These are phyloP conservation scores for Aspergillus puulaauensis DNA, from an alignment of 2,329 filamentous ascomycete species.

Conservation along the genomic window DNA sequence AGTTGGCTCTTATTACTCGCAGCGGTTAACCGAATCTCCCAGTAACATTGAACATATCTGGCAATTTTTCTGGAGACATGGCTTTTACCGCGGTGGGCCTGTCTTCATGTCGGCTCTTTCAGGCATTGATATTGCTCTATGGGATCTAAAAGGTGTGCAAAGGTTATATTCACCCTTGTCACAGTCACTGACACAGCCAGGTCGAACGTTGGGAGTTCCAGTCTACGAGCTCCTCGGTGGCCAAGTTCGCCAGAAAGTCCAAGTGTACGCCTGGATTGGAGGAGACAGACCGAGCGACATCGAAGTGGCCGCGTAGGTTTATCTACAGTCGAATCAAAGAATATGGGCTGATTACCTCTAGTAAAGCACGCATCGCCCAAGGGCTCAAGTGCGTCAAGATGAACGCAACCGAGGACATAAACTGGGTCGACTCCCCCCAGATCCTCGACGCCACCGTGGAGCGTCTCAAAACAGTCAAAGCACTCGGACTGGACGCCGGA, in stretches of 20 bases:
- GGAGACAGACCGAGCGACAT: slow-evolving; percentile 70
- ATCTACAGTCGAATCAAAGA: slow-evolving; percentile 27
- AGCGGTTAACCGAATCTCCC: slow-evolving; percentile 46
- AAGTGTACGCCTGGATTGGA: slow-evolving; percentile 77
- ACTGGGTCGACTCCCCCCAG: slow-evolving; percentile 71
- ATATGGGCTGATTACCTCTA: too few relatives aligned
- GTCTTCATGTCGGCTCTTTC: slow-evolving; percentile 78
- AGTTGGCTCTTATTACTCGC: slow-evolving; percentile 47
- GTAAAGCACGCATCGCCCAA: slow-evolving; percentile 53
- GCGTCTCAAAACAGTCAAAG: slow-evolving; percentile 67
- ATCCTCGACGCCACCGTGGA: slow-evolving; percentile 64
- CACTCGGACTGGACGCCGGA: slow-evolving; percentile 68
- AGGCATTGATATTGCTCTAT: slow-evolving; percentile 76
- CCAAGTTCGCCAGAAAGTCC: slow-evolving; percentile 66
- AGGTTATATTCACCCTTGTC: too few relatives aligned
- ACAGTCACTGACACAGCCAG: too few relatives aligned
- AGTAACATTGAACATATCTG: slow-evolving; percentile 81
- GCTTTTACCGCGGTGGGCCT: slow-evolving; percentile 75
- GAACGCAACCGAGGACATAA: slow-evolving; percentile 68
- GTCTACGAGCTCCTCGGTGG: slow-evolving; percentile 74
- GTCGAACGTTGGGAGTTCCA: slow-evolving; percentile 58
- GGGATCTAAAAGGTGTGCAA: slow-evolving; percentile 66
- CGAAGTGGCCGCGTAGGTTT: slow-evolving; percentile 48
- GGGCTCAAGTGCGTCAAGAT: slow-evolving; percentile 62
- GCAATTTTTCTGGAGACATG: slow-evolving; percentile 59